Conservation (phyloP, 257 asterid species). For the Scutellaria barbata region DNA sequence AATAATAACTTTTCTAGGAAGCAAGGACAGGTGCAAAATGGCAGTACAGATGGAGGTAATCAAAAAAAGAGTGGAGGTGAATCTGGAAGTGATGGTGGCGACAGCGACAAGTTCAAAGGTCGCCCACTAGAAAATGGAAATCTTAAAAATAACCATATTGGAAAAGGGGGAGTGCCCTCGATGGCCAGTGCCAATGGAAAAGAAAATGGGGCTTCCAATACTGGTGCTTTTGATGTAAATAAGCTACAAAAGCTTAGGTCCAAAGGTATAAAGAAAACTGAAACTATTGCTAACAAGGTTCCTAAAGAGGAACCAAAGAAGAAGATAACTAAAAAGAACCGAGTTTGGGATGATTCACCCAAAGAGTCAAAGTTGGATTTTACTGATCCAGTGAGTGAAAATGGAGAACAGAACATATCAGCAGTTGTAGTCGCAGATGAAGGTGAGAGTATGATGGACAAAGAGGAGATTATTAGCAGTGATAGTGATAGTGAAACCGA, state of each 20-base stretch:
- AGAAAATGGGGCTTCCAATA: slow-evolving; percentile 63
- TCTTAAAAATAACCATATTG: slow-evolving; percentile 44
- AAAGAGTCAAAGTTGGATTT: slow-evolving; percentile 71
- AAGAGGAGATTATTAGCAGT: slow-evolving; percentile 81
- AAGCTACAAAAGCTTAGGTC: slow-evolving; percentile 77
- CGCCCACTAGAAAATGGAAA: slow-evolving; percentile 58
- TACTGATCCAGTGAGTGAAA: slow-evolving; percentile 78
- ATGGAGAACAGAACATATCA: slow-evolving; percentile 61
- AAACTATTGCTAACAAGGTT: slow-evolving; percentile 57
- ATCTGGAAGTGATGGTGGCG: slow-evolving; percentile 65
- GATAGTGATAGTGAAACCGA: slow-evolving; percentile 73
- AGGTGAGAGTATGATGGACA: slow-evolving; percentile 98
- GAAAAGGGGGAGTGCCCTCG: slow-evolving; percentile 47
- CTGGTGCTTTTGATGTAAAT: slow-evolving; percentile 86
- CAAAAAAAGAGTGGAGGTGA: slow-evolving; percentile 76
- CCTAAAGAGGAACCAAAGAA: slow-evolving; percentile 74
- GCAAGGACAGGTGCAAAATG: slow-evolving; percentile 72
- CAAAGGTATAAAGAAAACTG: slow-evolving; percentile 78
- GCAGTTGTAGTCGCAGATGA: slow-evolving; percentile 63
- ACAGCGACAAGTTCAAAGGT: slow-evolving; percentile 49
- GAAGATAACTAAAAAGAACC: slow-evolving; percentile 62
- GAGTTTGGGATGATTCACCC: slow-evolving; percentile 92
- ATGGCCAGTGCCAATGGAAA: slow-evolving; percentile 53
- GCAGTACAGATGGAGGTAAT: slow-evolving; percentile 65
- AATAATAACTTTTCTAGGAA: slow-evolving; percentile 60